Evolutionary conservation across 176 grass and related monocot species (phyloP), one percentile per base, ranked within the genome.

Genomic region (Phragmites australis): DNA sequence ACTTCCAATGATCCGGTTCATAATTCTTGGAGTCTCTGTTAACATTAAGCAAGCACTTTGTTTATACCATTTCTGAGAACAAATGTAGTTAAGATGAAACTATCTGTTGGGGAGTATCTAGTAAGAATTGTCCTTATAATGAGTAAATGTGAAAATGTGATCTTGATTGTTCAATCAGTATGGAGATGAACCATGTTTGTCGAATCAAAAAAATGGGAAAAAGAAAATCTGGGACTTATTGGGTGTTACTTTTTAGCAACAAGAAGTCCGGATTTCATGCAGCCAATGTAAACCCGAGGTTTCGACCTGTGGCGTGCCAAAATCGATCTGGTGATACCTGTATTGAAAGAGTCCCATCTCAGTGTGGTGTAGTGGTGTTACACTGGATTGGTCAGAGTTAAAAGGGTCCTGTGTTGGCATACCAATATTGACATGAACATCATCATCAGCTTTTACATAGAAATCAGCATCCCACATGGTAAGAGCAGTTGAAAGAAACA

Each of bases 351-450:
- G 65, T 49, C 14, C 41, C 32, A 74, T 18, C 47, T 60, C 8
- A 73, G 42, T 67, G 40, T 6, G 30, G 26, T 11, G 19, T 12
- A 61, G 40, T 6, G 30, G 26, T 11, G 19, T 12, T 60, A 63
- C 44, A 29, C 0, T 19, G 19, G 23, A 44, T 21, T 29, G 11
- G 41, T n/a, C 43, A 84, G 72, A 84, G 8, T 0, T 67, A 57
- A 78, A 79, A 65, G 5, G 15, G 18, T 62, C 23, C 16, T 25
- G 1, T 32, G 31, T 72, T 50, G 41, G 62, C 72, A 49, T 83
- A 94, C 92, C 92, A 79, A 94, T 80, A 75, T 94, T 94, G 53
- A 94, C 86, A 84, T 94, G 86, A 32, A 94, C 85, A 82, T 91
- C 81, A 34, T 94, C 92, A 53, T 94, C 92, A 43, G 81, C 81